A percentile compares a stretch with the other conserved stretches of the same genome.
Evolutionary conservation across 306 rosid species (phyloP).

Genomic region (Sechiopsis laciniata): DNA sequence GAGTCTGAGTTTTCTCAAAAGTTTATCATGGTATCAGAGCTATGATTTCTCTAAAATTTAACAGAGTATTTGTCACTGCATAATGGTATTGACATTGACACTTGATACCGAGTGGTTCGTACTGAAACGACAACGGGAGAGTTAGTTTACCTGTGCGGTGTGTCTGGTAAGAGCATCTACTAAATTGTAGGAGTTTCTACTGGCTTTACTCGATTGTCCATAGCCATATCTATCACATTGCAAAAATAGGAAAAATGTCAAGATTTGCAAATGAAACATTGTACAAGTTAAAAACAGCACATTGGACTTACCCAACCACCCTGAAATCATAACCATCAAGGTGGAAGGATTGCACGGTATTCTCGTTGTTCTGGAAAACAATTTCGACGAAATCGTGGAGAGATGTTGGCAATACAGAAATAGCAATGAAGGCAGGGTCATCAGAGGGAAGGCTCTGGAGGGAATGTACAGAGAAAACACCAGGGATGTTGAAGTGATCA

Average conservation of each 20-base stretch:
- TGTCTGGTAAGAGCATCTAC: constrained; percentile 87
- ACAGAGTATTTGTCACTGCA: not conserved
- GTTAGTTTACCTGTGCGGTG: constrained; percentile 67
- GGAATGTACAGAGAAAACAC: constrained; percentile 49
- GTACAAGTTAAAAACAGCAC: constrained; percentile 7
- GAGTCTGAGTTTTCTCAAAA: no score
- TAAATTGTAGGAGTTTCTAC: constrained; percentile 59
- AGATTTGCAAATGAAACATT: constrained; percentile 18
- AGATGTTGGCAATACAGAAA: constrained; percentile 50
- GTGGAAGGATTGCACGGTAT: constrained; percentile 75
- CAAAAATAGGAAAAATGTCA: not conserved
- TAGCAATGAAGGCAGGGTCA: constrained; percentile 45
- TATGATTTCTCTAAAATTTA: no score
- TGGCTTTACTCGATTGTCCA: constrained; percentile 63
- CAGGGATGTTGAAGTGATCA: constrained; percentile 85
- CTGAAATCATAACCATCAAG: constrained; percentile 96
- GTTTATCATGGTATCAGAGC: no score
- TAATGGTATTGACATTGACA: not conserved
- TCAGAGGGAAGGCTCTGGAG: constrained; percentile 54
- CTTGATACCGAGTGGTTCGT: not conserved
- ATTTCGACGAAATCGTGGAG: constrained; percentile 85
- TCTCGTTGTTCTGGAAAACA: constrained; percentile 79
- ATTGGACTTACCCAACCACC: constrained; percentile 73
- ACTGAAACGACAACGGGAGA: no score
- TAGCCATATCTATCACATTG: constrained; percentile 52